These are phyloP conservation scores for Carex scoparia DNA, from an alignment of 176 grass and related monocot species.

Conservation along the genomic window DNA sequence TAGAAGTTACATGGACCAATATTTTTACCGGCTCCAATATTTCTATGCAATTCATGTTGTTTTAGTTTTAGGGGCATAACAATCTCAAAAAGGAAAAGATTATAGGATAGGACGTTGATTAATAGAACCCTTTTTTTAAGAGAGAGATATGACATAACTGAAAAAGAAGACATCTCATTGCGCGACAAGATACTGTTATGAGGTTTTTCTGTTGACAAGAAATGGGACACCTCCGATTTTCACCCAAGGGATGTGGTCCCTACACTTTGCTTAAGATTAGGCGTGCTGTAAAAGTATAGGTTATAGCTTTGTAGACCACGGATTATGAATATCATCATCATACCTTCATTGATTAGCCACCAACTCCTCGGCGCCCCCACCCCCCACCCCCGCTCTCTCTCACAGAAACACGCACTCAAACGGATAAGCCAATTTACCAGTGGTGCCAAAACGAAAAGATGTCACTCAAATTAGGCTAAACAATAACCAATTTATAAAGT, in stretches of 20 bases:
- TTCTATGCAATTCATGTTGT: neutral
- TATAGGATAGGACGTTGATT: neutral
- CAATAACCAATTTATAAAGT: neutral
- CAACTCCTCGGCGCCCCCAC: neutral
- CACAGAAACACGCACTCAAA: neutral
- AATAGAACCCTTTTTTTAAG: neutral
- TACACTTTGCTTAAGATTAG: slow-evolving; percentile 5
- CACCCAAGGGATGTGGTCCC: neutral
- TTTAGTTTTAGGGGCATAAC: neutral
- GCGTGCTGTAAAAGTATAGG: slow-evolving; percentile 4
- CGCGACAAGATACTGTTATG: neutral
- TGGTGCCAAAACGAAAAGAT: neutral
- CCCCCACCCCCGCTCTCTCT: neutral
- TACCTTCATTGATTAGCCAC: slow-evolving; percentile 7
- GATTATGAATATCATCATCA: slow-evolving; percentile 6
- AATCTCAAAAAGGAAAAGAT: neutral
- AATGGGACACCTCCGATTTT: neutral
- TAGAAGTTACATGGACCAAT: neutral
- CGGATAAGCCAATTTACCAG: neutral
- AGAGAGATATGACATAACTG: neutral
- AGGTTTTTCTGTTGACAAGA: neutral
- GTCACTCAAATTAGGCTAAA: neutral
- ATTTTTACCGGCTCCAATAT: neutral
- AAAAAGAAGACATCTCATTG: neutral
- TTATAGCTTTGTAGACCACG: neutral